Evolutionary conservation across 2,329 filamentous ascomycete species (phyloP), one percentile per base, ranked within the genome.

Genomic region (Claviceps arundinis): DNA sequence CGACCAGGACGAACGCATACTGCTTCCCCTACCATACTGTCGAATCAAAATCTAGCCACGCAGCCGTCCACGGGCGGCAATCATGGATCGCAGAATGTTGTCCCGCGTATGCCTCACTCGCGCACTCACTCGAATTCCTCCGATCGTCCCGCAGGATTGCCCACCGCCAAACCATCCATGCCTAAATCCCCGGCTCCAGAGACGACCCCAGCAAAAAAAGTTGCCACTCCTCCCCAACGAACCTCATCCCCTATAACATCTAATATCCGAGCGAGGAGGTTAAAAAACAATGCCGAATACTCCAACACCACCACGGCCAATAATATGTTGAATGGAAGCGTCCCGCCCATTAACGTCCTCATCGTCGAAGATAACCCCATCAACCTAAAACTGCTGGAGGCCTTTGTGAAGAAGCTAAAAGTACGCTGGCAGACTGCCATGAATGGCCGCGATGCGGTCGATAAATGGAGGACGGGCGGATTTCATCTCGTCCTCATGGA

Each of bases 331-430:
- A 89, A 91, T 59, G 85, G 84, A 51, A 83, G 83, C 1, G 89
- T 97, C 0, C 93, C 93, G 7, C 91, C 93, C 1, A 97, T 98
- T 70, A 97, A 95, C 60, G 90, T 97, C 7, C 75, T 98, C 44
- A 95, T 98, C 55, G 93, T 98, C 14, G 93, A 98, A 71, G 93
- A 98, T 71, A 98, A 98, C 67, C 89, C 93, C 57, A 97, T 98
- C 76, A 98, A 97, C 64, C 73, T 97, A 59, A 87, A 89, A 62
- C 81, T 98, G 9, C 74, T 98, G 38, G 91, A 96, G 64, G 89
- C 90, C 1, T 95, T 98, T 63, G 91, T 97, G 75, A 95, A 96
- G 70, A 78, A 89, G 48, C 76, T 98, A 48, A 96, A 95, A 64
- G 93, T 98, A 6, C 81, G 93, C 37, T 97, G 91, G 89, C 86